Evolutionary conservation across 768 basidiomycete species (phyloP), one percentile per base, ranked within the genome.

Genomic region (Boletus speciosus): DNA sequence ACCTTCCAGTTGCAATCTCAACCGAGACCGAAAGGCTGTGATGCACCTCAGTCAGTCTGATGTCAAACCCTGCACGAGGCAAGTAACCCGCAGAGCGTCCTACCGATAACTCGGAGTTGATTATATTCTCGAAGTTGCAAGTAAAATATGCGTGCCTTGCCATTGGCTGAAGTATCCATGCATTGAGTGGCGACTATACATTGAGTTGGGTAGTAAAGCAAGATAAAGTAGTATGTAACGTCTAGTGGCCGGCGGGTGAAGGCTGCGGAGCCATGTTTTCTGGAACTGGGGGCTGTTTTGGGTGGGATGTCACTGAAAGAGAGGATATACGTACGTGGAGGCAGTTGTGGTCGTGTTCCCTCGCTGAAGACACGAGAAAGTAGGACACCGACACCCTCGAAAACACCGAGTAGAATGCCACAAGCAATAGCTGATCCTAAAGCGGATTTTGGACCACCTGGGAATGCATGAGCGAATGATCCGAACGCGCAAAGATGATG

Each of bases 351-450:
- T 64, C 88, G 79, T 61, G 85, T 83, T 53, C 82, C 82, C 67
- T 91, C 90, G 65, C 87, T 89, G 71, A 97, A 89, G 60, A 94
- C 88, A 56, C 96, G 83, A 45, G 85, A 88, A 57, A 98, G 76
- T 25, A 98, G 78, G 8, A 98, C 95, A 61, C 96, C 96, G 21
- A 98, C 93, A 65, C 95, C 95, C 73, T 93, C 90, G 66, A 94
- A 91, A 12, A 93, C 90, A 61, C 96, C 95, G 25, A 99, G 82
- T 25, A 99, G 78, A 55, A 99, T 95, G 68, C 95, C 96, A 68
- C 97, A 98, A 15, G 91, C 90, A 43, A 99, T 81, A 16, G 96
- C 96, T n/a, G 91, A 94, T 15, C 88, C 88, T 42, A 98, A 75
- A 25, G 93, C 93, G 25, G 91, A 85, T 74, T 81, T 87, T 29